Base-by-base conservation (phyloP, 2,329 filamentous ascomycete genomes). In the Rhynchosporium graminicola region DNA sequence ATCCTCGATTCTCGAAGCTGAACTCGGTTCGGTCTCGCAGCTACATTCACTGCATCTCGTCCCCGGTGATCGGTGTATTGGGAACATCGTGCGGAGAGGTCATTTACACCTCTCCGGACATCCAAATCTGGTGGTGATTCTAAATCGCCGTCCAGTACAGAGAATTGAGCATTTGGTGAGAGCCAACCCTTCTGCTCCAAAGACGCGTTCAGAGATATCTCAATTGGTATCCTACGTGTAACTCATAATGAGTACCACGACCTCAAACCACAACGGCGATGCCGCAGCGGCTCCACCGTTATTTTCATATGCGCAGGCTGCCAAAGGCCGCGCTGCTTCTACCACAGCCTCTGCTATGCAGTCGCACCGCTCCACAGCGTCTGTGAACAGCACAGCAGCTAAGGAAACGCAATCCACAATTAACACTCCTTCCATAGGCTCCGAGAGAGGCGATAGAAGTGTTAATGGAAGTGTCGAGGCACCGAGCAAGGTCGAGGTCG, bases 291-390 rank as follows among this genome's bases (percentile, higher is more conserved):
- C 67, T 57, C 73, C 84, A 66, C 81, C 85, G 65, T 81, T 85
- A 40, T 97, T 97, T 76, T 97, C 94, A 64, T 98, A 98, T 77
- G 94, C 94, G 72, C 92, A 97, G 83, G 94, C 94, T 74, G 94
- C 94, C 64, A 95, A 95, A 77, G 92, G 93, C 73, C 84, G 89
- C 71, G 63, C 67, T 61, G 46, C 70, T 46, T 48, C 69, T 42
- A 68, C 68, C 26, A 66, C 69, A 55, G 62, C 67, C 36, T 69
- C 69, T 26, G 63, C 67, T 29, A 65, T 67, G 52, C 69, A 71
- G 36, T 71, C 70, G 59, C 71, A 69, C 62, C 72, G 72, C 51
- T 63, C 69, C 43, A 68, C 61, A 55, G 67, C 68, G n/a, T 74
- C 73, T 54, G 70, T 70, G 29, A 61, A 71, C n/a, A 74, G 65